Evolutionary conservation across 1,284 basidiomycete species (phyloP).

Genomic region (Tilletia caries): DNA sequence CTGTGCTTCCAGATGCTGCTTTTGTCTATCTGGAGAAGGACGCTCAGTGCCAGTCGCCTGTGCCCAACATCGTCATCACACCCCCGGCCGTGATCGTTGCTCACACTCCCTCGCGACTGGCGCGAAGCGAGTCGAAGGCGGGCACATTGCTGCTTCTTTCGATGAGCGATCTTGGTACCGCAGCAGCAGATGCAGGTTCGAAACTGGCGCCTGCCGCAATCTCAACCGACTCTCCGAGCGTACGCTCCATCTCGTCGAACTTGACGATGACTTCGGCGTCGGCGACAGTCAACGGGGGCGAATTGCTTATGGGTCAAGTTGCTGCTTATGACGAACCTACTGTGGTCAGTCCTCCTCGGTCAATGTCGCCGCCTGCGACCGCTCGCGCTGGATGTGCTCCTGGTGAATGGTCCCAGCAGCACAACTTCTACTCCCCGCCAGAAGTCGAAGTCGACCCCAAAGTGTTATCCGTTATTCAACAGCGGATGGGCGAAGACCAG

Average conservation of each 20-base stretch:
- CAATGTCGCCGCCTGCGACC: not conserved
- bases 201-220: not conserved
- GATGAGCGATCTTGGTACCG: not conserved
- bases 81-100: conserved; percentile 11
- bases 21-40: not conserved
- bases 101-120: not conserved
- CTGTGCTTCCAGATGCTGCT: not conserved
- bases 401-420: not conserved
- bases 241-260: not conserved
- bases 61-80: conserved; percentile 19
- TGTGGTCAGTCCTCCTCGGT: not conserved
- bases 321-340: too few species aligned
- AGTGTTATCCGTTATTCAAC: not conserved
- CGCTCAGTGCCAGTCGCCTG: not conserved
- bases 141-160: not conserved
- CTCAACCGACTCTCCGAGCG: not conserved
- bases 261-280: not conserved
- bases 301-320: too few species aligned
- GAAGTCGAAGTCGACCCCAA: not conserved
- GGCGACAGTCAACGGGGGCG: not conserved
- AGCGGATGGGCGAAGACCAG: not conserved
- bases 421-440: not conserved
- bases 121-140: not conserved
- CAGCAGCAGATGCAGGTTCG: not conserved
- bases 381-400: not conserved